Base-by-base conservation (phyloP, 2,329 filamentous ascomycete genomes). In the Ophiosphaerella korrae region DNA sequence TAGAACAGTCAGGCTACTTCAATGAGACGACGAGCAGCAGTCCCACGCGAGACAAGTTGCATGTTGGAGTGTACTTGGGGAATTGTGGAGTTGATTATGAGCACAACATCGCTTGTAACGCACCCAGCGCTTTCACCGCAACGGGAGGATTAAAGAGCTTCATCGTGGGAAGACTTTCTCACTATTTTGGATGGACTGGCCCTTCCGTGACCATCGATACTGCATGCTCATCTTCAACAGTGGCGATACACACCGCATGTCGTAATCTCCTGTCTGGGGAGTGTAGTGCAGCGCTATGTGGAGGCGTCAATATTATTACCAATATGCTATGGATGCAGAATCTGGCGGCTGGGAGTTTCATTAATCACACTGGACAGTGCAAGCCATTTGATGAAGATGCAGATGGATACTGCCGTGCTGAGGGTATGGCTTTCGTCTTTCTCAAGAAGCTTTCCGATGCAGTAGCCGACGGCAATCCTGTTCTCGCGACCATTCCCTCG, bases 331-430 rank as follows among this genome's bases (percentile, higher is more conserved):
- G 50, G 26, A 72, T 65, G 38, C 58, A 72, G 33, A 70, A 73
- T 26, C 64, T 78, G 7, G 66, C 62, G 7, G 67, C 58, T 0
- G 78, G 70, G 0, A 60, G 62, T 3, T 79, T 81, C 45, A 62
- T 81, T 0, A 78, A 73, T 14, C 70, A 70, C 0, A 77, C 73
- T 1, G 78, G 80, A 0, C 68, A 73, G 3, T 83, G 80, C 55
- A 80, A 80, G 46, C 53, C 65, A 3, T 68, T 66, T 29, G 63
- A 66, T 41, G 57, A 46, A 1, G 18, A 24, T 0, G 82, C 80
- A 0, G 79, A 83, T 62, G 82, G 82, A 4, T 84, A 84, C 55
- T 82, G 80, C 51, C 75, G 82, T 7, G 61, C 52, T 5, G 82
- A 84, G 44, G 81, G 72, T 8, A 72, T 78, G 14, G 79, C 73